Evolutionary conservation across 495 filamentous ascomycete genomes (phyloP), one percentile per base, ranked within the genome.

Genomic region (Letharia lupina): DNA sequence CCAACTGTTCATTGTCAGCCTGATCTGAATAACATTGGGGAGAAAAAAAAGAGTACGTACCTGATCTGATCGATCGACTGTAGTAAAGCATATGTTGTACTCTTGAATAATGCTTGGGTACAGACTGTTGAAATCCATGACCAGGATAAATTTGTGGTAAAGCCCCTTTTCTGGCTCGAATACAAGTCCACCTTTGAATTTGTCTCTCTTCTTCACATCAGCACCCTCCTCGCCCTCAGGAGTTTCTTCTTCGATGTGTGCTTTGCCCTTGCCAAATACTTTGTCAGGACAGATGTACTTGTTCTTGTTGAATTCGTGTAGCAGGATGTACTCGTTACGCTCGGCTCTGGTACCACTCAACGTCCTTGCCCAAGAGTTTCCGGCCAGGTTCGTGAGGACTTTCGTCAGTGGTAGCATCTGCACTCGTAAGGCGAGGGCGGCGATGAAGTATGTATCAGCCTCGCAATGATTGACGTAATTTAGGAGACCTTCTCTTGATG

Each of bases 61-160:
- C 73, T 81, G 81, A 70, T 82, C 84, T 37, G 78, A 78, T 63
- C 90, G 81, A 68, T 98, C 91, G 7, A 98, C 91, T 0, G 94
- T 98, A 6, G 94, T 98, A 76, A 98, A 98, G 79, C 94, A 98
- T 71, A 98, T 98, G 74, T 98, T 98, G 79, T 85, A 98, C 80
- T 98, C 95, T 74, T 98, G 95, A 69, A 98, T 98, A 70, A 98
- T 97, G 75, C 92, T 96, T 18, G 94, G 94, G 72, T 98, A 98
- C 70, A 98, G 80, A 75, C 91, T 96, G 83, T 98, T 98, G 80
- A 98, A 98, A 79, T 98, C 94, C 94, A 98, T 98, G 74, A 98
- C 94, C 31, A 98, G 83, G 40, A 98, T 87, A 71, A 93, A 96
- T 75, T 90, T 93, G 80, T 98, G 95, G 72, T 98, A 98, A 35